These are phyloP conservation scores for Neopestalotiopsis clavispora DNA, from an alignment of 2,329 filamentous ascomycete species.

Conservation along the genomic window DNA sequence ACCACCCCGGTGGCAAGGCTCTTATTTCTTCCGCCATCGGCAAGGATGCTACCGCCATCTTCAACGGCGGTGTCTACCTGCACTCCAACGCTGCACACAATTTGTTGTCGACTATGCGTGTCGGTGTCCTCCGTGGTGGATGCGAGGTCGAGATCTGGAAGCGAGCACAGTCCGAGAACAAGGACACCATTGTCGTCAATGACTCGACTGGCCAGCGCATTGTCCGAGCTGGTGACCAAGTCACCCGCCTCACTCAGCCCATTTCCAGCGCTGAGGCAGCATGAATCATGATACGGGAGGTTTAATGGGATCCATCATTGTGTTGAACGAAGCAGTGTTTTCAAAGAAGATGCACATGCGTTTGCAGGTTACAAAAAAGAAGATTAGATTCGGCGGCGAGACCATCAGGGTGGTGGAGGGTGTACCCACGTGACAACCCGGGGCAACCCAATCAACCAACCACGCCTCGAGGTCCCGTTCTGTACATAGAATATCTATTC, in stretches of 20 bases:
- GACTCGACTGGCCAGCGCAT: slow-evolving; percentile 73
- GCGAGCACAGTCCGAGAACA: slow-evolving; percentile 69
- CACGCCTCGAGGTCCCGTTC: not conserved
- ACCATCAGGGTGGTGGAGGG: not conserved
- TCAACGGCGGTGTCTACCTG: slow-evolving; percentile 72
- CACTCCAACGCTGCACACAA: slow-evolving; percentile 73
- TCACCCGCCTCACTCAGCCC: slow-evolving; percentile 75
- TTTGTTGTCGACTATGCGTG: slow-evolving; percentile 68
- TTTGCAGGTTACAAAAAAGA: not conserved
- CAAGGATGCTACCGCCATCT: slow-evolving; percentile 72
- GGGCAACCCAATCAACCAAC: not conserved
- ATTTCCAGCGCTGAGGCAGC: slow-evolving; percentile 75
- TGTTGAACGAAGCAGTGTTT: slow-evolving; percentile 6
- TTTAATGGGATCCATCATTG: not conserved
- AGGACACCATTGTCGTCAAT: slow-evolving; percentile 69
- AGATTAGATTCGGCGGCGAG: slow-evolving; percentile 5
- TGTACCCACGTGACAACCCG: not conserved
- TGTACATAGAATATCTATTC: slow-evolving; percentile 1
- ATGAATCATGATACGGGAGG: slow-evolving; percentile 34
- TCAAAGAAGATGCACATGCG: not conserved
- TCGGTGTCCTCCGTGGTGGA: slow-evolving; percentile 69
- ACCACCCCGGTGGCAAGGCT: slow-evolving; percentile 70
- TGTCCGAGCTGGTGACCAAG: slow-evolving; percentile 75
- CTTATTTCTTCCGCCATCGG: slow-evolving; percentile 68
- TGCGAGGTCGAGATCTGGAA: slow-evolving; percentile 75